Conservation (phyloP, 805 yeast genomes). For the Yarrowia sp. region DNA sequence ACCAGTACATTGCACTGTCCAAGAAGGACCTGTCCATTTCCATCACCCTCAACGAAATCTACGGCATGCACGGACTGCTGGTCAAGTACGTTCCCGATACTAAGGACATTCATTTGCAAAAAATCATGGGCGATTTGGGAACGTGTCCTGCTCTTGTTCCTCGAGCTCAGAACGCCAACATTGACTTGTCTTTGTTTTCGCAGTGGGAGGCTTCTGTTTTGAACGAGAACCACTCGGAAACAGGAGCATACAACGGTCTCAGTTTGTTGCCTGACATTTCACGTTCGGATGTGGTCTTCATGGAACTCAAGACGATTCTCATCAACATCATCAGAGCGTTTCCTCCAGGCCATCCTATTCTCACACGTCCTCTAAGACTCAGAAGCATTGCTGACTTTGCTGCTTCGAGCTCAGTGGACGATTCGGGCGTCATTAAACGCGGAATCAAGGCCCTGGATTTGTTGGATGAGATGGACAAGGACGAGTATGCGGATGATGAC, state of each 20-base stretch:
- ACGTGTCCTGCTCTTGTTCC: slow-evolving; percentile 36
- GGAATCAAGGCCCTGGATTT: slow-evolving; percentile 38
- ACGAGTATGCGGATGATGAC: slow-evolving; percentile 31
- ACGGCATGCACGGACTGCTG: slow-evolving; percentile 39
- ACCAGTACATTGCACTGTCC: slow-evolving; percentile 41
- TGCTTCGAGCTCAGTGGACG: slow-evolving; percentile 31
- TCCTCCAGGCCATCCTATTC: slow-evolving; percentile 33
- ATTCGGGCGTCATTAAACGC: slow-evolving; percentile 35
- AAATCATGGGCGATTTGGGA: slow-evolving; percentile 37
- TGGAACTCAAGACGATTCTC: slow-evolving; percentile 39
- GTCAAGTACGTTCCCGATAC: slow-evolving; percentile 33
- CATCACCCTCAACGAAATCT: slow-evolving; percentile 39
- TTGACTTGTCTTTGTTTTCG: slow-evolving; percentile 37
- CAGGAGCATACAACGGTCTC: slow-evolving; percentile 23
- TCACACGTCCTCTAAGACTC: slow-evolving; percentile 34
- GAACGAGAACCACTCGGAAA: slow-evolving; percentile 29
- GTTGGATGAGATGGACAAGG: slow-evolving; percentile 32
- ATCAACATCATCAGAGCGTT: slow-evolving; percentile 39
- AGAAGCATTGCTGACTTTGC: slow-evolving; percentile 37
- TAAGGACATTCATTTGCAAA: slow-evolving; percentile 30
- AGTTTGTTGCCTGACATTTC: slow-evolving; percentile 30
- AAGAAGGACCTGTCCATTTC: slow-evolving; percentile 36
- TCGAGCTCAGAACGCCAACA: slow-evolving; percentile 33
- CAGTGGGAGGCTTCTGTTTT: slow-evolving; percentile 38
- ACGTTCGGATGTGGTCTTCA: slow-evolving; percentile 37